phyloP scores from a whole-genome alignment of 805 yeast genomes.

The Cyberlindnera mycetangii region DNA sequence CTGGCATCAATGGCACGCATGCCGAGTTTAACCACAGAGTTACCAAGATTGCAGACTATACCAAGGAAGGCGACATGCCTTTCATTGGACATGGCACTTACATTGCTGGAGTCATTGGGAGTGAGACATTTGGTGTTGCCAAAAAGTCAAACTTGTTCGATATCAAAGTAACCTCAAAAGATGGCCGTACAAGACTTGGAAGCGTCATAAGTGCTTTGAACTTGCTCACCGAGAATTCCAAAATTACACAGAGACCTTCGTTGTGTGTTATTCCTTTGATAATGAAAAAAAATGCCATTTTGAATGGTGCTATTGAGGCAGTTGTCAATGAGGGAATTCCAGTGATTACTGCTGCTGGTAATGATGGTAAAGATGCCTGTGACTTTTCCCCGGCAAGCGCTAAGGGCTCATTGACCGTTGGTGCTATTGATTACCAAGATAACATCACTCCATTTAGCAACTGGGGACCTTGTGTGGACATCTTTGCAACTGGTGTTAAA shows the following conservation, averaged over 20 bases:
- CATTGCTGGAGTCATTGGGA: conserved; percentile 52
- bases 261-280: conserved; percentile 38
- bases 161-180: conserved; percentile 39
- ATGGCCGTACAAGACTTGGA: conserved; percentile 35
- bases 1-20: conserved; percentile 37
- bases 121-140: conserved; percentile 50
- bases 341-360: conserved; percentile 50
- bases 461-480: conserved; percentile 52
- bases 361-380: conserved; percentile 43
- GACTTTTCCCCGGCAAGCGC: conserved; percentile 46
- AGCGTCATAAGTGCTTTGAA: conserved; percentile 34
- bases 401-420: conserved; percentile 70
- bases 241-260: conserved; percentile 34
- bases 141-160: conserved; percentile 43
- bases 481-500: conserved; percentile 48
- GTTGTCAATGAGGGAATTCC: conserved; percentile 41
- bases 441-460: conserved; percentile 45
- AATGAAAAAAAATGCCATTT: conserved; percentile 36
- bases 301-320: conserved; percentile 44
- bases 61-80: conserved; percentile 28
- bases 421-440: conserved; percentile 78
- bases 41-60: conserved; percentile 42
- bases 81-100: conserved; percentile 56
- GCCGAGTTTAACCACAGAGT: conserved; percentile 45
- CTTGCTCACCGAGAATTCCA: conserved; percentile 28